These are phyloP conservation scores for Ligustrum vulgare DNA, from an alignment of 257 asterid genomes.

Conservation along the genomic window DNA sequence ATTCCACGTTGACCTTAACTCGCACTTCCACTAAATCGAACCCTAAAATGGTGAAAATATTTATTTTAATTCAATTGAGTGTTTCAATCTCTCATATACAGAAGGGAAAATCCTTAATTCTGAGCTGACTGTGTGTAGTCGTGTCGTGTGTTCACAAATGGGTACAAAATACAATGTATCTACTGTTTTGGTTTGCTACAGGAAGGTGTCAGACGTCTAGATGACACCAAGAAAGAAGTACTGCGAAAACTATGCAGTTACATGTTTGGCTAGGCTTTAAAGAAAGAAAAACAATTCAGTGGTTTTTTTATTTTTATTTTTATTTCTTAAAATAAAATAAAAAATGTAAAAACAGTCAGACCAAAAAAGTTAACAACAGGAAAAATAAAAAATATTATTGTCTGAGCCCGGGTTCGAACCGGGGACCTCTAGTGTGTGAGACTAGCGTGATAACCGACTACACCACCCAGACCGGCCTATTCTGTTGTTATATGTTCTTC, in stretches of 20 bases:
- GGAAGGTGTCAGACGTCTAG: neutral
- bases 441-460: conserved; percentile 77
- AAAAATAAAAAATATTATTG: neutral
- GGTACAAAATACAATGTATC: neutral
- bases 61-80: neutral
- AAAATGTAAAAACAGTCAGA: no score
- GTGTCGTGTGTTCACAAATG: no score
- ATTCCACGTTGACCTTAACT: neutral
- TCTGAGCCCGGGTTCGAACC: conserved; percentile 79
- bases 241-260: neutral
- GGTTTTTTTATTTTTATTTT: no score
- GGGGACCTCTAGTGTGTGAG: conserved; percentile 85
- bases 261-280: neutral
- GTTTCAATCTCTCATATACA: no score
- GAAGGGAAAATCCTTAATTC: neutral
- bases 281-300: no score
- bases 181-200: neutral
- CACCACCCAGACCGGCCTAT: conserved; percentile 49
- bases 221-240: neutral
- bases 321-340: no score
- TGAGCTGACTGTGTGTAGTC: neutral
- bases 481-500: no score
- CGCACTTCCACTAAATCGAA: neutral
- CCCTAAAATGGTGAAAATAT: neutral
- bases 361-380: neutral